Evolutionary conservation across 1,284 basidiomycete genomes (phyloP).

Genomic region (Moesziomyces aphidis): DNA sequence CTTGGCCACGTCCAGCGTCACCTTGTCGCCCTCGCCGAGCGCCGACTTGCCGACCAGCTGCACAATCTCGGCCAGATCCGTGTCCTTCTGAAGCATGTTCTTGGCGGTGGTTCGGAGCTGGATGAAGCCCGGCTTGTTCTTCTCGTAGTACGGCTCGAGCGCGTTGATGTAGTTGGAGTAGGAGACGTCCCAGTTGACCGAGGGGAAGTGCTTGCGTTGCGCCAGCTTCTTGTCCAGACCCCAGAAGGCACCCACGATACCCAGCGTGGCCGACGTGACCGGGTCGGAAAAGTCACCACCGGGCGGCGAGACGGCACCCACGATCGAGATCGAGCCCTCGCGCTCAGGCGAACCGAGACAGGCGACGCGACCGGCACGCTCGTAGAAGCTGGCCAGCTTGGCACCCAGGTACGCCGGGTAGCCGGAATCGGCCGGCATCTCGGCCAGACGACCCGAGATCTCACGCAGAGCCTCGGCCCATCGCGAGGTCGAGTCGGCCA

Average conservation of each 20-base stretch:
- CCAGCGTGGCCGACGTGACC: constrained; percentile 94
- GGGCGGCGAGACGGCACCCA: constrained; percentile 97
- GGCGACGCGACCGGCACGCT: constrained; percentile 96
- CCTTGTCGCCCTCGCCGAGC: constrained; percentile 97
- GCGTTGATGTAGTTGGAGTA: constrained; percentile 99
- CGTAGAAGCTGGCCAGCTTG: constrained; percentile 97
- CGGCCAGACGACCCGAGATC: constrained; percentile 97
- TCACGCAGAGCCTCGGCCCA: constrained; percentile 99
- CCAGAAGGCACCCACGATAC: constrained; percentile 97
- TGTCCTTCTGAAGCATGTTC: constrained; percentile 97
- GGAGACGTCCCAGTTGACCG: constrained; percentile 98
- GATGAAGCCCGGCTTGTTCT: constrained; percentile 87
- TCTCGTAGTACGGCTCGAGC: constrained; percentile 92
- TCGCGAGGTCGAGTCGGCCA: constrained; percentile 99
- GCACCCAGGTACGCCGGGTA: constrained; percentile 98
- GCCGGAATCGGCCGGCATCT: constrained; percentile 97
- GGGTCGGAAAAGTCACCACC: constrained; percentile 99
- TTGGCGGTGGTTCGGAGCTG: constrained; percentile 91
- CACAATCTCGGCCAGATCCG: constrained; percentile 97
- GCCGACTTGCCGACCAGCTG: constrained; percentile 99
- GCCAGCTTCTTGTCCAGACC: constrained; percentile 87
- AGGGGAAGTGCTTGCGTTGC: constrained; percentile 97
- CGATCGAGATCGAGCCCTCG: constrained; percentile 94
- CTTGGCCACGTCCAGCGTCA: constrained; percentile 94
- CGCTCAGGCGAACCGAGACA: constrained; percentile 90